Conservation (phyloP, 1,284 basidiomycete species). For the Sphagnurus paluster region DNA sequence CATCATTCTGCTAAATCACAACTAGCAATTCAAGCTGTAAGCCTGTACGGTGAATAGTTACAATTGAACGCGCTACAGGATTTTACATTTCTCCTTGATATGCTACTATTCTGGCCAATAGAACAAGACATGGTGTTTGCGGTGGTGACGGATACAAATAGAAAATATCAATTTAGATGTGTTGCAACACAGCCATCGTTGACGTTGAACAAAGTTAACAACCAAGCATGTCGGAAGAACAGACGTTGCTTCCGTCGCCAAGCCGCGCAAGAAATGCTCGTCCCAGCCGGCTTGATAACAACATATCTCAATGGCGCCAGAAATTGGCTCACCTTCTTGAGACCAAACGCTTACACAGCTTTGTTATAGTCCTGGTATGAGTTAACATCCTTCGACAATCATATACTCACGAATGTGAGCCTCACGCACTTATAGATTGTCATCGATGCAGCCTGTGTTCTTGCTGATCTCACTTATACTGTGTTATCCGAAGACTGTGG, state of each 20-base stretch:
- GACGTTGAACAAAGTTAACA: no score
- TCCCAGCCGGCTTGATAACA: not conserved
- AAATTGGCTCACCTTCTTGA: constrained; percentile 53
- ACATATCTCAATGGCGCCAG: constrained; percentile 27
- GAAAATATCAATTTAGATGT: no score
- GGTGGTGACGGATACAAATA: no score
- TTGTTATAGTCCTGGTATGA: constrained; percentile 63
- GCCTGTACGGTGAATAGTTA: no score
- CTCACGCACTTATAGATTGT: constrained; percentile 45
- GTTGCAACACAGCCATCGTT: no score
- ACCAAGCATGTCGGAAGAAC: constrained; percentile 45
- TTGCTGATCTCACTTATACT: constrained; percentile 68
- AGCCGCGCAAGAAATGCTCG: not conserved
- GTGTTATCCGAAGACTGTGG: constrained; percentile 58
- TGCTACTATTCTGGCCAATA: no score
- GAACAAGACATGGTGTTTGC: no score
- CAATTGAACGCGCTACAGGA: no score
- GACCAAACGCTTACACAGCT: constrained; percentile 50
- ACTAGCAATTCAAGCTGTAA: no score
- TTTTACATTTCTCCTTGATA: no score
- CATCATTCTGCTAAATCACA: no score
- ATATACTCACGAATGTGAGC: not conserved
- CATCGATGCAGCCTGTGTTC: constrained; percentile 65
- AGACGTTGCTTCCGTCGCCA: constrained; percentile 48
- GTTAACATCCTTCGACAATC: not conserved